Evolutionary conservation across 106 monocot genomes (phyloP).

Genomic region (Apostasia ramifera): DNA sequence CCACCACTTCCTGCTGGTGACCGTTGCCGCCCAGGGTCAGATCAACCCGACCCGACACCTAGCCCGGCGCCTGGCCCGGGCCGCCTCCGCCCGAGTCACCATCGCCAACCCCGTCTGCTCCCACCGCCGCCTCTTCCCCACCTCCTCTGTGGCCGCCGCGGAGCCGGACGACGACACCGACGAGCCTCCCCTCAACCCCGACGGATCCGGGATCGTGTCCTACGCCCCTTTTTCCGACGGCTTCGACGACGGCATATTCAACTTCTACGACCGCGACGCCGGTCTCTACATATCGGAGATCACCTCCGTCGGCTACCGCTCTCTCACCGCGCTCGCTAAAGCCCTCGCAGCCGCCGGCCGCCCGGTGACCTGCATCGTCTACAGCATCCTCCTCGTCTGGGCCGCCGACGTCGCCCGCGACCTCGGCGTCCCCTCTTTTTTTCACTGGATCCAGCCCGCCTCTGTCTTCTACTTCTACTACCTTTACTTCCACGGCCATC

Average conservation of each 20-base stretch:
- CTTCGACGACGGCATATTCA: constrained; percentile 23
- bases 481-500: constrained; percentile 48
- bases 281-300: constrained; percentile 8
- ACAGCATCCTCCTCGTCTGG: constrained; percentile 42
- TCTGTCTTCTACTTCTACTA: constrained; percentile 49
- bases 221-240: constrained; percentile 65
- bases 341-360: constrained; percentile 17
- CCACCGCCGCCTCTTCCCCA: constrained; percentile 55
- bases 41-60: constrained; percentile 50
- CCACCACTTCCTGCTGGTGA: constrained; percentile 47
- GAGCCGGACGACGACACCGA: constrained; percentile 1
- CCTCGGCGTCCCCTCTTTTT: constrained; percentile 29
- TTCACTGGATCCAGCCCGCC: constrained; percentile 73
- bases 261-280: background rate
- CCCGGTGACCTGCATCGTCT: constrained; percentile 39
- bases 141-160: background rate
- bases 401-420: constrained; percentile 36
- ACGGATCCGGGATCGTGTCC: constrained; percentile 18
- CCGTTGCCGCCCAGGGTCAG: constrained; percentile 37
- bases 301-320: constrained; percentile 8
- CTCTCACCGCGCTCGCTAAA: constrained; percentile 13
- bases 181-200: background rate
- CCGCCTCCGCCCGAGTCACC: constrained; percentile 36
- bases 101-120: constrained; percentile 46
- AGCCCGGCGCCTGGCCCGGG: constrained; percentile 29